Evolutionary conservation across 2,329 filamentous ascomycete species (phyloP), one percentile per base, ranked within the genome.

Genomic region (Colletotrichum sp.): DNA sequence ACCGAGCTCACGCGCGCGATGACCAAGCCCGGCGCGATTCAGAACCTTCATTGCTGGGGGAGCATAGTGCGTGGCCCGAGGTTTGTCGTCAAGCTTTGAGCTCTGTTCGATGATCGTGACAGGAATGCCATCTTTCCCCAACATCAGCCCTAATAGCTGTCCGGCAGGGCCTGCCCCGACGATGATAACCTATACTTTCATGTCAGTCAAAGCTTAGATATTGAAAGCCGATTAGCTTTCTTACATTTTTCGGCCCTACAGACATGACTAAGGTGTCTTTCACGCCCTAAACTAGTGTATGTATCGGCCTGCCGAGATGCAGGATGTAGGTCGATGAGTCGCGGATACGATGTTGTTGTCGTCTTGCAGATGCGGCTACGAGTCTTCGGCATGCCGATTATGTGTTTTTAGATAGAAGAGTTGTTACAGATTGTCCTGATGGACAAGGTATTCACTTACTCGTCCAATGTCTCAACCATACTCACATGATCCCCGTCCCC

Each of bases 31-130:
- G 2, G 92, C 91, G 24, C 90, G 87, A 48, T 85, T 81, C 60
- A 93, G 86, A 76, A 92, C 90, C 55, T 88, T 89, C 61, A 90
- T 87, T 1, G 90, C 91, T 1, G 90, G 87, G 1, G 89, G 86
- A 7, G 89, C 90, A 81, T 92, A 92, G 81, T 93, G 90, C 6
- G 91, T 90, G 18, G 91, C 92, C 30, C 92, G 90, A 1, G 92
- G 92, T 73, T 90, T 90, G 71, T 89, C 85, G 83, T 92, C 90
- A 39, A 93, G 85, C 72, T 88, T 84, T 26, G 85, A 81, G 3
- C 88, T 86, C 6, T 88, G 88, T 79, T 93, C 92, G 68, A 93
- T 84, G 34, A 92, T 85, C 26, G 87, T 87, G 63, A 90, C 87
- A 39, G 86, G 83, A 77, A 92, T 89, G 65, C 86, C 85, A 68